phyloP scores from a whole-genome alignment of 2,329 filamentous ascomycete species.

The Metarhizium album region DNA sequence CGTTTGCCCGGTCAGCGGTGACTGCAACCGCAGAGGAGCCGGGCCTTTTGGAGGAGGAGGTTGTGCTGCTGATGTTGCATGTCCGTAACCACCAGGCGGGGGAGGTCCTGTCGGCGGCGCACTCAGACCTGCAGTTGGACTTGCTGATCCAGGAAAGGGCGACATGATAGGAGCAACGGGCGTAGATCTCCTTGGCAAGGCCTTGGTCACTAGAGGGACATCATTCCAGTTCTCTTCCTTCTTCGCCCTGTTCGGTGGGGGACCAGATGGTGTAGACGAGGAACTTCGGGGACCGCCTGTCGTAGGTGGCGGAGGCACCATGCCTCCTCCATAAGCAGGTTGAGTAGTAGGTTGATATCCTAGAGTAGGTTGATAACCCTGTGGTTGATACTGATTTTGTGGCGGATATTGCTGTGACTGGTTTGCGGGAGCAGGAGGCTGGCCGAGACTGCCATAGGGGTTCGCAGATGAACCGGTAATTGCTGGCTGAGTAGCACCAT shows the following conservation, averaged over 20 bases:
- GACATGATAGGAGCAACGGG: constrained; percentile 62
- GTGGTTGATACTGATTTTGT: constrained; percentile 25
- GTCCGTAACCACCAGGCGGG: constrained; percentile 43
- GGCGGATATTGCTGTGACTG: constrained; percentile 27
- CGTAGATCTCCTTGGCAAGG: constrained; percentile 62
- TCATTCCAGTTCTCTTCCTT: constrained; percentile 88
- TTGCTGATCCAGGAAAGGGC: constrained; percentile 61
- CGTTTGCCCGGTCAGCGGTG: constrained; percentile 49
- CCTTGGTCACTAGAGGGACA: constrained; percentile 73
- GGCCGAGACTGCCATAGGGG: constrained; percentile 15
- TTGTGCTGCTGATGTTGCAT: constrained; percentile 64
- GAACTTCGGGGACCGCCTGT: constrained; percentile 38
- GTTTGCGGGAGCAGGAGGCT: constrained; percentile 16
- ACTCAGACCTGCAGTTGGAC: constrained; percentile 36
- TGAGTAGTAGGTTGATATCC: constrained; percentile 43
- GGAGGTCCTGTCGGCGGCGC: constrained; percentile 19
- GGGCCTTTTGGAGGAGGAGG: constrained; percentile 69
- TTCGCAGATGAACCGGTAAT: constrained; percentile 17
- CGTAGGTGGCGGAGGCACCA: constrained; percentile 20
- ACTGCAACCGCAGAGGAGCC: constrained; percentile 58
- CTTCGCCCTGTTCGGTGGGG: constrained; percentile 58
- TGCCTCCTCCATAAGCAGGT: constrained; percentile 25
- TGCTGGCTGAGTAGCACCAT: constrained; percentile 35
- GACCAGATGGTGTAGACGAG: constrained; percentile 49
- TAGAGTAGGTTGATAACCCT: constrained; percentile 7